Base-by-base conservation (phyloP, 1,284 basidiomycete genomes). In the Porogramme epimiltina region DNA sequence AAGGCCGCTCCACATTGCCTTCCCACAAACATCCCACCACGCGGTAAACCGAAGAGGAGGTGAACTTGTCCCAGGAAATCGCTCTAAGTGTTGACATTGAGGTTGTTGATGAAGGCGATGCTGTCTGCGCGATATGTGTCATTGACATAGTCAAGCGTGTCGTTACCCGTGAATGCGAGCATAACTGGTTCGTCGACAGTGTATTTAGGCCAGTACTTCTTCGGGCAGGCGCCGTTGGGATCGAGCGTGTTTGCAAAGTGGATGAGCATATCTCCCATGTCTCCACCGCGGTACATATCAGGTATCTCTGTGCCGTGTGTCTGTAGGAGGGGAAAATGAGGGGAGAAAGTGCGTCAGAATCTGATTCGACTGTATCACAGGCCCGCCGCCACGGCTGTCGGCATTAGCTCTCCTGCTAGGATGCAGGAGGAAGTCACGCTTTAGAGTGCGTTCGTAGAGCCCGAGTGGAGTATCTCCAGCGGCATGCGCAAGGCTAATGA, bases 121-220 rank as follows among this genome's bases (percentile, higher is more conserved):
- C 25, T 9, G 3, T 67, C 69, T 39, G 63, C 54, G 45, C 79
- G 68, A 58, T 73, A 78, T 1, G 70, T 73, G 52, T 80, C 75
- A 15, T 67, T 55, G 0, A 67, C 67, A 42, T 77, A 64, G 1
- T 52, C 42, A 31, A 71, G 64, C 4, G 67, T 60, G 28, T 71
- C 53, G 8, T 70, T 37, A 0, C 70, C 74, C 55, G 81, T 54
- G 63, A 82, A 75, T 4, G 72, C 72, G 40, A 82, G 54, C 43
- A 79, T 61, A 23, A 71, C 67, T 8, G 73, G 73, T 13, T 67
- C 63, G 0, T 49, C 45, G 1, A 65, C 55, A 4, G 70, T 66
- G 49, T 80, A 84, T 33, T 71, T 64, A 1, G 82, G 80, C 82
- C 81, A 84, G 6, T 62, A 60, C 22, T 8, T 16, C 40, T 6